Conservation (phyloP, 1,284 basidiomycete genomes). For the Rhodotorula glutinis region DNA sequence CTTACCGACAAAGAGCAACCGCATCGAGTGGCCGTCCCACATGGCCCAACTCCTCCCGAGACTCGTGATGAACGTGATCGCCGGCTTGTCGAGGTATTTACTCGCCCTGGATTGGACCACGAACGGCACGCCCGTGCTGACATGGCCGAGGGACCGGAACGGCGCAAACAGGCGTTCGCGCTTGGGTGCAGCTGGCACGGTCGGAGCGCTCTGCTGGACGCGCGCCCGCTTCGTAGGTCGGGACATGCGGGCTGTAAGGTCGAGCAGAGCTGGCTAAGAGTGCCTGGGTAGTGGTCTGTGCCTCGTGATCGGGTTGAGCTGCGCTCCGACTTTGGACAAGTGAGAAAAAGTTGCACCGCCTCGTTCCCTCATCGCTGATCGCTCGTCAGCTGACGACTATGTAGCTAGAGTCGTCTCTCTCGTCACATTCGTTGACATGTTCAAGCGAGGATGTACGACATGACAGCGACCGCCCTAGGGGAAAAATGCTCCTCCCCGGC, state of each 20-base stretch:
- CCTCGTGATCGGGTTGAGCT: background rate
- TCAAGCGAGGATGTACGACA: no score
- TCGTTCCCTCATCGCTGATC: no score
- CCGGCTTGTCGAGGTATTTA: constrained; percentile 53
- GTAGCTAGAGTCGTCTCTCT: no score
- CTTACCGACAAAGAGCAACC: constrained; percentile 86
- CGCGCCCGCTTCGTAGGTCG: constrained; percentile 29
- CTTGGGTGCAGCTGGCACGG: background rate
- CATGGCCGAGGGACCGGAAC: constrained; percentile 87
- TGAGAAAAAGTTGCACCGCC: background rate
- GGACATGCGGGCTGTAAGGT: background rate
- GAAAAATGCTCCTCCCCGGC: no score
- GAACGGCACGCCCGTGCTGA: constrained; percentile 89
- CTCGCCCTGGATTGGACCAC: constrained; percentile 79
- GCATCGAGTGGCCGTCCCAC: constrained; percentile 95
- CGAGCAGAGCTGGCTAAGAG: background rate
- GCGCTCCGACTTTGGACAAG: background rate
- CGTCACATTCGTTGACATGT: no score
- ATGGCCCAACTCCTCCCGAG: constrained; percentile 88
- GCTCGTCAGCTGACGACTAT: no score
- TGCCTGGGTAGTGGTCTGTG: no score
- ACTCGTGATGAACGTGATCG: constrained; percentile 67
- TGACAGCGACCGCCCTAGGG: no score
- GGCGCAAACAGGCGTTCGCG: constrained; percentile 71
- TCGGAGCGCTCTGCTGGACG: background rate